Evolutionary conservation across 2,329 filamentous ascomycete species (phyloP), one percentile per base, ranked within the genome.

Genomic region (Penicillium expansum): DNA sequence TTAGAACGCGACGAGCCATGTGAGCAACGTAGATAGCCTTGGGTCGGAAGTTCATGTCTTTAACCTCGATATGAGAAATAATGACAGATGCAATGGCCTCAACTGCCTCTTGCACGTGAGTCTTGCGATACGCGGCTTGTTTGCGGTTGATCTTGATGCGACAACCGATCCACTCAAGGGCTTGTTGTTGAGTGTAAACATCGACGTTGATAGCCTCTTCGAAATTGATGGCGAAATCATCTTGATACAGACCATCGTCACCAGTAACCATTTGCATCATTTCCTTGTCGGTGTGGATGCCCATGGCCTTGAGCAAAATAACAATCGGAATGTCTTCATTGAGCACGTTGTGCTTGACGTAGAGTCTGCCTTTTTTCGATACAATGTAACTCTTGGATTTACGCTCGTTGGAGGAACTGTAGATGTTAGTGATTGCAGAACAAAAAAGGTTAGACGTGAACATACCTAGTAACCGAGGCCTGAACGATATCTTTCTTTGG

Each of bases 321-420:
- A 95, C 92, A 55, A 99, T 94, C 0, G 95, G 95, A n/a, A 99
- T 86, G 58, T 94, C 89, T 71, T 99, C 94, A 48, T 88, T 88
- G 8, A 99, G 80, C 43, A 96, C 91, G 73, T 99, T 99, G 77
- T 99, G 94, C 62, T 91, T 88, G 43, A 99, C 82, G 57, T 88
- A 87, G 58, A 99, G 90, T 49, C 89, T 85, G 54, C 96, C 93
- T 74, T 97, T 97, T 77, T 97, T 97, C 52, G 96, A 79, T 14
- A 93, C 85, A 50, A 99, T 91, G 67, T 97, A 97, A 54, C 91
- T 97, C 79, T 99, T 99, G 11, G 94, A 97, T 75, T 97, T 97
- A 67, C 95, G 86, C 74, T 97, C 94, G 74, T 97, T 92, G 1
- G 95, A 97, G 30, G 94, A 97, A 85, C 92, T 95, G 56, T 27